These are phyloP conservation scores for Comarum palustre DNA, from an alignment of 306 rosid genomes.

Conservation along the genomic window DNA sequence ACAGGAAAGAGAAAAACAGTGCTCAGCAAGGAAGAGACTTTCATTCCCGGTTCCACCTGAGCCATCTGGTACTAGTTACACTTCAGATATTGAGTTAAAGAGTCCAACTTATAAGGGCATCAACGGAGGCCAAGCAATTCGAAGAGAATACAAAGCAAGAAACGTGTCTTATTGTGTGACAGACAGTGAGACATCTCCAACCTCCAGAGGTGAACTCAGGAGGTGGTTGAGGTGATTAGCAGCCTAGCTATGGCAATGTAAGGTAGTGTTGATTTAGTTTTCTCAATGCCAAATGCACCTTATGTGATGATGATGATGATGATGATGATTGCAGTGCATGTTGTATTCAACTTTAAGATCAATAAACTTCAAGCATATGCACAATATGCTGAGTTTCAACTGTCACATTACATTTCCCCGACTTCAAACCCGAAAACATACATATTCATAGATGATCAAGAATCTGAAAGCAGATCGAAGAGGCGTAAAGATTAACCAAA, in stretches of 20 bases:
- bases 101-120: slow-evolving; percentile 10
- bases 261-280: neutral
- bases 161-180: slow-evolving; percentile 21
- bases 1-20: slow-evolving; percentile 26
- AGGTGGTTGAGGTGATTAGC: slow-evolving; percentile 22
- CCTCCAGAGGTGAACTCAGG: slow-evolving; percentile 19
- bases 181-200: slow-evolving; percentile 35
- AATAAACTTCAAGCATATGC: neutral
- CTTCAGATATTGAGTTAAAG: neutral
- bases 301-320: neutral
- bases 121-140: slow-evolving; percentile 4
- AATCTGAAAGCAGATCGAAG: neutral
- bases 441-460: neutral
- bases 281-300: neutral
- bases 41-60: slow-evolving; percentile 31
- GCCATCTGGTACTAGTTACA: neutral
- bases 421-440: neutral
- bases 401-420: neutral
- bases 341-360: neutral
- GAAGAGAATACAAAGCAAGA: slow-evolving; percentile 19
- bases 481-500: neutral
- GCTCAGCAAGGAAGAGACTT: slow-evolving; percentile 39
- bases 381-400: slow-evolving; percentile 1
- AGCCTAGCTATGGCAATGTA: neutral
- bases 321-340: neutral